Evolutionary conservation across 2,329 filamentous ascomycete genomes (phyloP).

Genomic region (Verticillium isaacii): DNA sequence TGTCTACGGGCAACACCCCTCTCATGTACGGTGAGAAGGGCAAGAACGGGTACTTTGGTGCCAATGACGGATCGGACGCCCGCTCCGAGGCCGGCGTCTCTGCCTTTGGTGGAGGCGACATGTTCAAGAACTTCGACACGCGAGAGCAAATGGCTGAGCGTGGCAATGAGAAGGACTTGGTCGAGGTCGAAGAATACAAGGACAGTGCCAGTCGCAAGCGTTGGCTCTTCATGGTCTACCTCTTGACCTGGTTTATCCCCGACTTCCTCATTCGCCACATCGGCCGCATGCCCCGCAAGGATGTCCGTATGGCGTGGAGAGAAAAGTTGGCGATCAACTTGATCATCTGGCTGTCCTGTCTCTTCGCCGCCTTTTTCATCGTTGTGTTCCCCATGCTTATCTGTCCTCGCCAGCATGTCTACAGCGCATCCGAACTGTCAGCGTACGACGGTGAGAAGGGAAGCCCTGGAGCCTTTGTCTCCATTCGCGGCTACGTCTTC

Average conservation of each 20-base stretch:
- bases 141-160: conserved; percentile 93
- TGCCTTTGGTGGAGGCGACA: conserved; percentile 87
- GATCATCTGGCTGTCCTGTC: conserved; percentile 87
- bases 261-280: conserved; percentile 74
- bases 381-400: conserved; percentile 81
- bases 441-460: conserved; percentile 67
- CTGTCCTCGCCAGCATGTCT: conserved; percentile 89
- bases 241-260: conserved; percentile 82
- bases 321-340: conserved; percentile 98
- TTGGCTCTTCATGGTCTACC: conserved; percentile 81
- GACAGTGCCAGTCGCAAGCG: conserved; percentile 79
- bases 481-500: conserved; percentile 87
- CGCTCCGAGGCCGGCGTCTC: conserved; percentile 90
- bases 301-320: conserved; percentile 88
- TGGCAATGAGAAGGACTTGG: conserved; percentile 82
- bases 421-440: conserved; percentile 70
- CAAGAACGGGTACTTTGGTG: conserved; percentile 74
- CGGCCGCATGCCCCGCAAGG: conserved; percentile 85
- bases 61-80: conserved; percentile 68
- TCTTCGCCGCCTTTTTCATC: conserved; percentile 79
- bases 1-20: conserved; percentile 47
- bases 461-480: conserved; percentile 57
- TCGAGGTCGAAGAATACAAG: conserved; percentile 81
- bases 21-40: conserved; percentile 70
- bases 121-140: conserved; percentile 97